Evolutionary conservation across 2,329 filamentous ascomycete species (phyloP).

Genomic region (Apiospora koreana): DNA sequence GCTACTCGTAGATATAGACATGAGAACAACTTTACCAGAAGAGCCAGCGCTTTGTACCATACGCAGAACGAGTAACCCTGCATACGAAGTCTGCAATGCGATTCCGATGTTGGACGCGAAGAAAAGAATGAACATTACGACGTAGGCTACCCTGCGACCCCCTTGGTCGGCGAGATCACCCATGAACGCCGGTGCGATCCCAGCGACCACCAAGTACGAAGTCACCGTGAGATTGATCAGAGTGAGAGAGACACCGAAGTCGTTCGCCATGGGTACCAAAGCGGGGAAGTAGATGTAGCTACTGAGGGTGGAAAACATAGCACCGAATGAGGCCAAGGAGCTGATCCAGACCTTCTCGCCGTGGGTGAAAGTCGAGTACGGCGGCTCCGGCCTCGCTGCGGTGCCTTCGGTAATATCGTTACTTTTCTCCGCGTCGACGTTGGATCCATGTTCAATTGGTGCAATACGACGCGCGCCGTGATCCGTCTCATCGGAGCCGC

Average conservation of each 20-base stretch:
- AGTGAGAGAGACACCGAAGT: conserved; percentile 15
- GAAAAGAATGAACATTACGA: conserved; percentile 16
- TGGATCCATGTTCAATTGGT: no score
- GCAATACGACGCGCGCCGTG: no score
- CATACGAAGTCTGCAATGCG: conserved; percentile 15
- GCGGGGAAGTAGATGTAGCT: conserved; percentile 21
- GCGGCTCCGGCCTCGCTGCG: not conserved
- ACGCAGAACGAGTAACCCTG: conserved; percentile 16
- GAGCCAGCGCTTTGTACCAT: conserved; percentile 21
- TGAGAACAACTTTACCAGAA: conserved; percentile 14
- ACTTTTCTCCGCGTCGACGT: no score
- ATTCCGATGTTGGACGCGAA: conserved; percentile 20
- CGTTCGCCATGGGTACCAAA: conserved; percentile 12
- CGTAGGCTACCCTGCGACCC: conserved; percentile 15
- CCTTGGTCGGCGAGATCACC: conserved; percentile 19
- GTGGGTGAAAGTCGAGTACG: conserved; percentile 20
- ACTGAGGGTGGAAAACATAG: conserved; percentile 16
- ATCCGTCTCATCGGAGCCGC: no score
- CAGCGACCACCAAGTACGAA: conserved; percentile 18
- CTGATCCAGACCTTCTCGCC: conserved; percentile 20
- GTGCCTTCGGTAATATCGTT: no score
- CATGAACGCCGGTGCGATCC: conserved; percentile 13
- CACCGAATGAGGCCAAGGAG: conserved; percentile 17
- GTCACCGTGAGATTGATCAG: conserved; percentile 22
- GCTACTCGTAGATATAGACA: conserved; percentile 25